Evolutionary conservation across 768 basidiomycete genomes (phyloP).

Genomic region (Gautieria morchelliformis): DNA sequence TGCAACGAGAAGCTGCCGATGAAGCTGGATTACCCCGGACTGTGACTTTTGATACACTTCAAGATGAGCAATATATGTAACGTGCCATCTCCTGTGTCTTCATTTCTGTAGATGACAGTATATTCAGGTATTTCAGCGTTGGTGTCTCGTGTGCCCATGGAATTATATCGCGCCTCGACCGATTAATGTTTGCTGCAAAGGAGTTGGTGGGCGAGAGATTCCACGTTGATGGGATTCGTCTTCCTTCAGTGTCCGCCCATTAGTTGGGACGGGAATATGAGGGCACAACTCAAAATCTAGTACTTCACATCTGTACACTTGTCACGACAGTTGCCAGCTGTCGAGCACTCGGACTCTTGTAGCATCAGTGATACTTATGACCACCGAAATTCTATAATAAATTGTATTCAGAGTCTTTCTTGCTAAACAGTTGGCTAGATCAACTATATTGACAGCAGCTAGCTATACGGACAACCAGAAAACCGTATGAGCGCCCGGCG

Average conservation of each 20-base stretch:
- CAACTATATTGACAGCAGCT: no score
- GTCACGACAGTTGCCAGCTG: no score
- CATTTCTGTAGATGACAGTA: constrained; percentile 7
- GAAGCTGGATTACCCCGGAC: constrained; percentile 64
- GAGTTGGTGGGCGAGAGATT: constrained; percentile 83
- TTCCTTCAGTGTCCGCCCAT: constrained; percentile 2
- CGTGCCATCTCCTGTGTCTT: constrained; percentile 19
- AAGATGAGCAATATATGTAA: constrained; percentile 71
- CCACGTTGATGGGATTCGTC: constrained; percentile 54
- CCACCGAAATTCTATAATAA: no score
- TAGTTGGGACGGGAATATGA: not conserved
- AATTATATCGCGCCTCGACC: constrained; percentile 65
- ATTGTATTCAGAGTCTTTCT: no score
- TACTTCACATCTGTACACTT: no score
- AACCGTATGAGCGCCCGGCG: no score
- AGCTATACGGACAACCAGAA: no score
- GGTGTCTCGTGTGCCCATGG: constrained; percentile 61
- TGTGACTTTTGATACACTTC: constrained; percentile 62
- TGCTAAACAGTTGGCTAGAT: no score
- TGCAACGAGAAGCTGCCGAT: constrained; percentile 62
- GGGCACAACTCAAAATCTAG: not conserved
- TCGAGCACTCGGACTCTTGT: no score
- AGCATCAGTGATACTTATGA: no score
- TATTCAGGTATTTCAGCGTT: constrained; percentile 53
- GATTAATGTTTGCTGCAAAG: constrained; percentile 72